Evolutionary conservation across 139 green algal species (phyloP).

Genomic region (Deuterostichococcus epilithicus): DNA sequence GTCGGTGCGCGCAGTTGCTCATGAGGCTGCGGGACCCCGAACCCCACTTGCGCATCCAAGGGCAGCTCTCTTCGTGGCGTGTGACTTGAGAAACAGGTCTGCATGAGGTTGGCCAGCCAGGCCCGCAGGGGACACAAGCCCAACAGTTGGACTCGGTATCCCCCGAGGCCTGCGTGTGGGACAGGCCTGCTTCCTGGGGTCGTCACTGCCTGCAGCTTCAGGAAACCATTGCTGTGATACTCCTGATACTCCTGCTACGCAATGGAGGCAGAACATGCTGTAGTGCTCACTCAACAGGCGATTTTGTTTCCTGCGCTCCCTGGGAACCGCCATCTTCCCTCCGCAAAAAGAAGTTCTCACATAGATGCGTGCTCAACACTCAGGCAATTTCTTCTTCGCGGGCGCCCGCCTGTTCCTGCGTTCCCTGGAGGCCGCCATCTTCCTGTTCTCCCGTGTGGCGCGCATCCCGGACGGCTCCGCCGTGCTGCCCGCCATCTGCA

Average conservation of each 20-base stretch:
- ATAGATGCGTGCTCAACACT: background rate
- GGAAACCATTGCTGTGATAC: no score
- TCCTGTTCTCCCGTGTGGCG: conserved; percentile 86
- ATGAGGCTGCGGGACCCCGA: background rate
- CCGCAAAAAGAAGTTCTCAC: no score
- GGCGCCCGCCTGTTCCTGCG: conserved; percentile 94
- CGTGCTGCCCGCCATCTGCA: conserved; percentile 90
- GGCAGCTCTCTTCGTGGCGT: background rate
- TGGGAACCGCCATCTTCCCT: no score
- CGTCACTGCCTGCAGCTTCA: no score
- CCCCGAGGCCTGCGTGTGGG: no score
- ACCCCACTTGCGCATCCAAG: background rate
- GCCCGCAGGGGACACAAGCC: background rate
- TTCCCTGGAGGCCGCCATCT: conserved; percentile 95
- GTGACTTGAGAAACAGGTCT: background rate
- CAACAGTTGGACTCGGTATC: no score
- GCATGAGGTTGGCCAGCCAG: background rate
- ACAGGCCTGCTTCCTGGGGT: no score
- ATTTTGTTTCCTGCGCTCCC: no score
- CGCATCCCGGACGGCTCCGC: conserved; percentile 61
- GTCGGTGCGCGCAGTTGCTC: conserved; percentile 53
- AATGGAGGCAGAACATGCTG: no score
- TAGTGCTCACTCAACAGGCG: no score
- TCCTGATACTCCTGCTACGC: background rate
- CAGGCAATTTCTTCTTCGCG: conserved; percentile 99